Conservation (phyloP, 1,284 basidiomycete species). For the Ceratobasidium papillatum region DNA sequence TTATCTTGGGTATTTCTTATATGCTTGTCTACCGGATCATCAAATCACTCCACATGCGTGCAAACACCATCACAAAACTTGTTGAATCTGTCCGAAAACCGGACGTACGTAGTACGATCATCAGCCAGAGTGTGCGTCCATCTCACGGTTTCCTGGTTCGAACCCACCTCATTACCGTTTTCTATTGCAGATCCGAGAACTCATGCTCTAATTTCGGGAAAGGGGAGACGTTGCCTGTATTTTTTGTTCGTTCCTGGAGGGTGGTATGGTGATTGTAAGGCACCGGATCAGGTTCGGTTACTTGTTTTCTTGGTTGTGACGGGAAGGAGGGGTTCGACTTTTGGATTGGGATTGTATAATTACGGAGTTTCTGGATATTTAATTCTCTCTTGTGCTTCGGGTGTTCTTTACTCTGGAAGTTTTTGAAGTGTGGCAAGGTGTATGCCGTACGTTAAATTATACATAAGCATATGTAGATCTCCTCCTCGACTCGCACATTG, state of each 20-base stretch:
- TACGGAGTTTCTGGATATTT: conserved; percentile 14
- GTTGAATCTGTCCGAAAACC: background rate
- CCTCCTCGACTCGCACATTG: background rate
- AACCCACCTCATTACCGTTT: background rate
- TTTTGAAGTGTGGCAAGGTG: background rate
- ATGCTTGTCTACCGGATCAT: conserved; percentile 33
- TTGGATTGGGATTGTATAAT: conserved; percentile 10
- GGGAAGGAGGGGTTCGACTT: background rate
- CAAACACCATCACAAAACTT: conserved; percentile 31
- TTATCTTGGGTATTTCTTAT: conserved; percentile 13
- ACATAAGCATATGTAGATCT: background rate
- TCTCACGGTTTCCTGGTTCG: background rate
- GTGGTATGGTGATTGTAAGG: conserved; percentile 6
- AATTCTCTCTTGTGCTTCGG: background rate
- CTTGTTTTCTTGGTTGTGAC: background rate
- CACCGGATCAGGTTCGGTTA: background rate
- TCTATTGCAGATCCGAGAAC: conserved; percentile 34
- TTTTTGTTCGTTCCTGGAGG: conserved; percentile 33
- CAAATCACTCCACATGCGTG: conserved; percentile 19
- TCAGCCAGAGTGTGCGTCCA: conserved; percentile 34
- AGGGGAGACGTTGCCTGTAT: no score
- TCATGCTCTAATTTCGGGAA: no score
- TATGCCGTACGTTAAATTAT: background rate
- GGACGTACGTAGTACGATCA: conserved; percentile 12
- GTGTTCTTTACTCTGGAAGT: background rate